Conservation (phyloP, 345 rosid genomes). For the Fremontodendron californicum region DNA sequence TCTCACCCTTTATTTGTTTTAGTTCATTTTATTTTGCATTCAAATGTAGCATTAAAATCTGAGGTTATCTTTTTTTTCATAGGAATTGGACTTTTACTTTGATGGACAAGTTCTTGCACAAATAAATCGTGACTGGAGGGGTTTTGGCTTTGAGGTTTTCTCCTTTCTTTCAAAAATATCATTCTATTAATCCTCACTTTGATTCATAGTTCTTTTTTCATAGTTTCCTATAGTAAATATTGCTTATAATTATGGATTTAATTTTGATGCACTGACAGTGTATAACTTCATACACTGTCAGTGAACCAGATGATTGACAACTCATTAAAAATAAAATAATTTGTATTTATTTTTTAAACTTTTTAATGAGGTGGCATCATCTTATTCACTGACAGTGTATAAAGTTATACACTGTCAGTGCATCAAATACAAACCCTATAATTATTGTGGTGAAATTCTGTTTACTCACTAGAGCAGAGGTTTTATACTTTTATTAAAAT, state of each 20-base stretch:
- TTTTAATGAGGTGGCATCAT: too few species aligned
- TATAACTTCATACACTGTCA: too few species aligned
- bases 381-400: too few species aligned
- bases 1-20: neutral
- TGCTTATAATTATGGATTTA: too few species aligned
- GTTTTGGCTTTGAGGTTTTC: conserved; percentile 91
- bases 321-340: too few species aligned
- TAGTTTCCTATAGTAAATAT: neutral
- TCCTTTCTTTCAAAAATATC: neutral
- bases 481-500: neutral
- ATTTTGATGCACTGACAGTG: too few species aligned
- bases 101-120: conserved; percentile 73
- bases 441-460: neutral
- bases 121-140: conserved; percentile 96
- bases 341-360: too few species aligned
- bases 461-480: neutral
- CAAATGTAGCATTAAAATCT: neutral
- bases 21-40: neutral
- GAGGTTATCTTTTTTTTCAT: conserved; percentile 19
- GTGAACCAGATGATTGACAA: too few species aligned
- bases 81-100: conserved; percentile 97
- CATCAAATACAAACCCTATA: too few species aligned
- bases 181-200: neutral
- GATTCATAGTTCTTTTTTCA: neutral
- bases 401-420: too few species aligned